These are phyloP conservation scores for Apiotrichum gamsii DNA, from an alignment of 1,284 basidiomycete genomes.

Conservation along the genomic window DNA sequence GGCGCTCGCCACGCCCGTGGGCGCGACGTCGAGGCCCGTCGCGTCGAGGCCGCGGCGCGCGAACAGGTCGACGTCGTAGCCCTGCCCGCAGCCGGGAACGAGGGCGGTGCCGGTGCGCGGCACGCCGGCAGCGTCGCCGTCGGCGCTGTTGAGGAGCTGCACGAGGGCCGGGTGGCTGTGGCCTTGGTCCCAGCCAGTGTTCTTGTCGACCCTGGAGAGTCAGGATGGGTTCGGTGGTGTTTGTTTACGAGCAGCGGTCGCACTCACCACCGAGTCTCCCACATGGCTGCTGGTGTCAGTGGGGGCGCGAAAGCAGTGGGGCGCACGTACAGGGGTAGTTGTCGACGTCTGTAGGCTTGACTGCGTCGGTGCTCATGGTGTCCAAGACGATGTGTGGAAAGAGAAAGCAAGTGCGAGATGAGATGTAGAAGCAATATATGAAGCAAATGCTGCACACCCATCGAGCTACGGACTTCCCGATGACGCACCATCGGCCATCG, in stretches of 20 bases:
- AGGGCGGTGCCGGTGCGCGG: conserved; percentile 56
- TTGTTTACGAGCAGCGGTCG: too few relatives aligned
- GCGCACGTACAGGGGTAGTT: conserved; percentile 8
- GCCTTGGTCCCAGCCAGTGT: conserved; percentile 55
- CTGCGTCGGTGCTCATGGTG: neutral
- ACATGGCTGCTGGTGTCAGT: conserved; percentile 10
- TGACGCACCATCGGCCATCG: too few relatives aligned
- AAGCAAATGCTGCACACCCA: too few relatives aligned
- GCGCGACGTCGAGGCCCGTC: conserved; percentile 56
- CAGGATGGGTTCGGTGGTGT: too few relatives aligned
- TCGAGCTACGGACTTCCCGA: too few relatives aligned
- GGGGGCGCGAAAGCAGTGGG: neutral
- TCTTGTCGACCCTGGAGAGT: conserved; percentile 47
- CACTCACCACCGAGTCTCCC: conserved; percentile 21
- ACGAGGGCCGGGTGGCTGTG: conserved; percentile 55
- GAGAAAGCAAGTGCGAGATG: too few relatives aligned
- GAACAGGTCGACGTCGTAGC: conserved; percentile 61
- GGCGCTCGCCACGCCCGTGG: conserved; percentile 54
- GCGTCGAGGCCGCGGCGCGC: conserved; percentile 52
- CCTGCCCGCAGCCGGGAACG: conserved; percentile 68
- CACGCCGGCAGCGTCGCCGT: conserved; percentile 48
- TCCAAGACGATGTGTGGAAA: too few relatives aligned
- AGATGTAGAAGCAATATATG: too few relatives aligned
- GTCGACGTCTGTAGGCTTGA: conserved; percentile 11
- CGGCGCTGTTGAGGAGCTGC: conserved; percentile 53